Evolutionary conservation across 768 basidiomycete species (phyloP), one percentile per base, ranked within the genome.

Genomic region (Wakefieldia striispora): DNA sequence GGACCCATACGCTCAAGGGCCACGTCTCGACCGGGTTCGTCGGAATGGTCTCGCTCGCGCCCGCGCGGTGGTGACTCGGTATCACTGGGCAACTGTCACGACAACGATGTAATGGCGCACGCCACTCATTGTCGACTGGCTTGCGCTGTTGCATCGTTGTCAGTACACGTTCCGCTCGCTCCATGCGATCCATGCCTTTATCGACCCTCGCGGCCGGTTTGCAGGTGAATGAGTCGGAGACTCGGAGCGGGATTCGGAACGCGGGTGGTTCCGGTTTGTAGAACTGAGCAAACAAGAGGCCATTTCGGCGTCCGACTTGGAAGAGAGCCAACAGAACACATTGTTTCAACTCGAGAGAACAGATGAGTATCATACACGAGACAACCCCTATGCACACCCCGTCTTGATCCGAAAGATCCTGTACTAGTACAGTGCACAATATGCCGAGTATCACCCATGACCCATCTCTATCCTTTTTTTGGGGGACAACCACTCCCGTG

Each of bases 251-350:
- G 63, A 68, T 50, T 50, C 63, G 8, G 57, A 65, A 53, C 72
- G 87, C 0, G 83, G 79, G 4, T 89, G 85, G 39, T 86, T 88
- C 55, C 80, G 81, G 12, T 65, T 84, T 50, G 63, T 69, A 11
- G 86, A 87, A 61, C 60, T 83, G 56, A 77, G 78, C 49, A 53
- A 58, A 48, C 55, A 56, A 51, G 59, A 65, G 21, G 20, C 39
- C 0, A 21, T 7, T 27, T 27, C 26, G 26, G 8, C 26, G 8
- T 8, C 26, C 26, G 8, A 9, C 5, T 6, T 8, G 8, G 26
- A 26, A 9, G 8, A 26, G 5, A n/a, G n/a, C n/a, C n/a, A n/a
- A n/a, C n/a, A n/a, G n/a, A n/a, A n/a, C n/a, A n/a, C 24, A 4
- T 24, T 24, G 3, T 20, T 29, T 29, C 9, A 29, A 29, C 2